These are phyloP conservation scores for Elsinoe arachidis DNA, from an alignment of 2,329 filamentous ascomycete species.

Conservation along the genomic window DNA sequence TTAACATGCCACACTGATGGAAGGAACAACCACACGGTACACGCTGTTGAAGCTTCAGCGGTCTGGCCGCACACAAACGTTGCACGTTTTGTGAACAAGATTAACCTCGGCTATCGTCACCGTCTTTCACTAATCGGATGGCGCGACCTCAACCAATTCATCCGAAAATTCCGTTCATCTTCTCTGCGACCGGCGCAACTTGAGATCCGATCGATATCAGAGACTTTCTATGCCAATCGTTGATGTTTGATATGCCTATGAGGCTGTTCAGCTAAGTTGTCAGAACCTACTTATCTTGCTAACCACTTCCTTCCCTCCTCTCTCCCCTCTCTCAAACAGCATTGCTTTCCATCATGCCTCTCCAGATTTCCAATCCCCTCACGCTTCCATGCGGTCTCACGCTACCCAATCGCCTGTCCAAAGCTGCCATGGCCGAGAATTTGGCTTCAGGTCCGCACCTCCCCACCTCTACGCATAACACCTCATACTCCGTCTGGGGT, in stretches of 20 bases:
- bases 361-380: background rate
- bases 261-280: background rate
- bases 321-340: background rate
- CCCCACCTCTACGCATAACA: background rate
- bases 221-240: background rate
- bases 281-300: too few species aligned
- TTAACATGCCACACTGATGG: too few species aligned
- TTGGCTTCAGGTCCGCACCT: constrained; percentile 20
- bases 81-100: too few species aligned
- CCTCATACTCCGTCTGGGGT: constrained; percentile 27
- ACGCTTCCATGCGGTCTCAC: constrained; percentile 23
- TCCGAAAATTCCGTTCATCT: too few species aligned
- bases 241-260: background rate
- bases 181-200: background rate
- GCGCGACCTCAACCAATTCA: too few species aligned
- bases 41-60: too few species aligned
- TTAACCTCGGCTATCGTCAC: too few species aligned
- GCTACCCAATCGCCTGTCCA: constrained; percentile 25
- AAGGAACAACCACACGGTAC: too few species aligned
- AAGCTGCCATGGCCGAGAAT: constrained; percentile 26
- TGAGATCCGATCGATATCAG: background rate
- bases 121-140: too few species aligned
- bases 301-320: background rate
- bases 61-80: too few species aligned
- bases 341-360: background rate